phyloP scores from a whole-genome alignment of 208 protist genomes.

The Kentomonas sorsogonicus region DNA sequence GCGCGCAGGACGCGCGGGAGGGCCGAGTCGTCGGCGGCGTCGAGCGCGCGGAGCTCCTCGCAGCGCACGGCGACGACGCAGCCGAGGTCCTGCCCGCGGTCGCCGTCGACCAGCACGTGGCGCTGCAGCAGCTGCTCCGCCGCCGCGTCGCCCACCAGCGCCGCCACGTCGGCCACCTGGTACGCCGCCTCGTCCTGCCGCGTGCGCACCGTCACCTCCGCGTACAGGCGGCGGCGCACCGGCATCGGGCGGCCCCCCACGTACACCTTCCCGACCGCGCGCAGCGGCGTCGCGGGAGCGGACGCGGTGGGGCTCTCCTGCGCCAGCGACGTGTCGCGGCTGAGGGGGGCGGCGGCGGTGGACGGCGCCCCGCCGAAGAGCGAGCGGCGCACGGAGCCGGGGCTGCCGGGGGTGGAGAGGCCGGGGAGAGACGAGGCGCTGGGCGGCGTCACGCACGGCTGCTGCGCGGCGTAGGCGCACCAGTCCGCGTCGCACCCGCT shows the following conservation, averaged over 20 bases:
- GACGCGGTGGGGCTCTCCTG: conserved; percentile 11
- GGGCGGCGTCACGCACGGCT: too few species aligned
- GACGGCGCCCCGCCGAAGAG: conserved; percentile 10
- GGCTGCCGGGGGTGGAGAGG: too few species aligned
- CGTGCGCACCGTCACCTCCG: conserved; percentile 55
- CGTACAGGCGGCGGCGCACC: conserved; percentile 33
- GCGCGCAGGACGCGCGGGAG: conserved; percentile 45
- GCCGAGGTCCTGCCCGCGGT: conserved; percentile 79
- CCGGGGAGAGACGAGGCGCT: conserved; percentile 14
- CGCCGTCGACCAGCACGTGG: conserved; percentile 79
- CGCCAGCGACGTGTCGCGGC: not conserved
- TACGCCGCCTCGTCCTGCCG: conserved; percentile 41
- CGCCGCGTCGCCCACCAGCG: conserved; percentile 36
- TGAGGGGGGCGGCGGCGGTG: not conserved
- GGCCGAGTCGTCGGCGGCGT: conserved; percentile 8
- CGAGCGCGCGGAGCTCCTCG: not conserved
- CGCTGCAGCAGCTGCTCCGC: conserved; percentile 35
- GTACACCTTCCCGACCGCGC: conserved; percentile 39
- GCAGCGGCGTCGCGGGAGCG: conserved; percentile 34
- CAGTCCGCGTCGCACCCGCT: conserved; percentile 11
- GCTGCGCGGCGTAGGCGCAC: too few species aligned
- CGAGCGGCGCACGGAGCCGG: conserved; percentile 9
- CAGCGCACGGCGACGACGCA: conserved; percentile 28
- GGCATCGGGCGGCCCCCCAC: conserved; percentile 44
- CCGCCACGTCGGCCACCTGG: conserved; percentile 38